These are phyloP conservation scores for Cornus florida DNA, from an alignment of 148 eudicot genomes.

Conservation along the genomic window DNA sequence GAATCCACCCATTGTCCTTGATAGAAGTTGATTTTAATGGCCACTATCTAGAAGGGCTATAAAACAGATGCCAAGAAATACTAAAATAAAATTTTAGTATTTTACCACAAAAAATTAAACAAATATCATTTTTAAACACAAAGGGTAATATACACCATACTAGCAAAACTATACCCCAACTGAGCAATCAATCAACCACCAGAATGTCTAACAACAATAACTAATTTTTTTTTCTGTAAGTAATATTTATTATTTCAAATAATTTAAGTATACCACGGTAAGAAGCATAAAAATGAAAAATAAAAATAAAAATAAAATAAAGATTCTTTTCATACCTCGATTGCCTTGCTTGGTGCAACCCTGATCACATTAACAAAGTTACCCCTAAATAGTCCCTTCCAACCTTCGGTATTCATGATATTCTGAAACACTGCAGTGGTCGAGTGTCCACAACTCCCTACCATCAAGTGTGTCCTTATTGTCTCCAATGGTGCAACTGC, in stretches of 20 bases:
- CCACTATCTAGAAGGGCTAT: background rate
- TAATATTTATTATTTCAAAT: no score
- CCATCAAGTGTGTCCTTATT: constrained; percentile 98
- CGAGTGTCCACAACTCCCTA: constrained; percentile 92
- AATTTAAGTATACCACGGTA: background rate
- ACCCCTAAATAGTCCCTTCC: constrained; percentile 92
- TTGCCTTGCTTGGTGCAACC: constrained; percentile 96
- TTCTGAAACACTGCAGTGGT: constrained; percentile 69
- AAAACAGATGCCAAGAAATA: background rate
- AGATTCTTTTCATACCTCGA: constrained; percentile 55
- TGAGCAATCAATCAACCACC: background rate
- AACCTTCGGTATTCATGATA: constrained; percentile 89
- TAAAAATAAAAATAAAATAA: no score
- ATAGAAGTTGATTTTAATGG: background rate
- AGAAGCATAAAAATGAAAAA: background rate
- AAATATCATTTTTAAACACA: no score
- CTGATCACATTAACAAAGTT: constrained; percentile 91
- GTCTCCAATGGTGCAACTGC: constrained; percentile 97
- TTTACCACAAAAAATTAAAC: no score
- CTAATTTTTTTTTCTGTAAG: no score
- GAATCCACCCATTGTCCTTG: background rate
- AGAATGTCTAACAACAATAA: background rate
- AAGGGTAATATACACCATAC: no score
- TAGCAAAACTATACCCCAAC: no score
- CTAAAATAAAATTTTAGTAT: background rate